phyloP scores from a whole-genome alignment of 106 monocot species.

The Dendrobium huoshanense region DNA sequence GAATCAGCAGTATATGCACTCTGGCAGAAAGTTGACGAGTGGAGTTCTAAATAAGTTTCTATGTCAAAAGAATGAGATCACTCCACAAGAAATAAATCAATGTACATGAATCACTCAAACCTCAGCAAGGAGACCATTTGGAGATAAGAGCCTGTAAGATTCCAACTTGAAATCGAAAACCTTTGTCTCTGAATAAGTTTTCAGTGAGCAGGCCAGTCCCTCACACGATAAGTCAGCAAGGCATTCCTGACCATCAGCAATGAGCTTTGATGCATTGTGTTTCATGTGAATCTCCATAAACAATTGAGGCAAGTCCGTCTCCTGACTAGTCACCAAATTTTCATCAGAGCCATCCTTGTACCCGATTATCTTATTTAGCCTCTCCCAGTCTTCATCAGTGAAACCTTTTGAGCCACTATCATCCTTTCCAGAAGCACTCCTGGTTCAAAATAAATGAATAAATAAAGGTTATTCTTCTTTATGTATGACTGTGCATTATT shows the following conservation, averaged over 20 bases:
- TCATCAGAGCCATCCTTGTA: slow-evolving; percentile 80
- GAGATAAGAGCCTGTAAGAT: slow-evolving; percentile 81
- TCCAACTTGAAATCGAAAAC: slow-evolving; percentile 79
- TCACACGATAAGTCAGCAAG: slow-evolving; percentile 97
- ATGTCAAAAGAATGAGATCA: neutral
- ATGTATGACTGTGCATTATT: neutral
- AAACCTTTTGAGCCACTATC: slow-evolving; percentile 52
- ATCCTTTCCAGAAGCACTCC: slow-evolving; percentile 56
- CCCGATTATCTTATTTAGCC: slow-evolving; percentile 79
- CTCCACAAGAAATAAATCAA: neutral
- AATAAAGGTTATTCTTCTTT: neutral
- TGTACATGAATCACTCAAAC: slow-evolving; percentile 24
- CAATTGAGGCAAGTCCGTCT: slow-evolving; percentile 52
- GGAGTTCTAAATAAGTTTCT: neutral
- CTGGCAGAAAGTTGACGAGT: slow-evolving; percentile 26
- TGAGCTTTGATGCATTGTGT: slow-evolving; percentile 89
- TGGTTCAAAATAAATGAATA: slow-evolving; percentile 16
- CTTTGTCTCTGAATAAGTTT: slow-evolving; percentile 75
- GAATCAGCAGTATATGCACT: slow-evolving; percentile 83
- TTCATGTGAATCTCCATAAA: slow-evolving; percentile 85
- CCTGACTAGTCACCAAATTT: slow-evolving; percentile 28
- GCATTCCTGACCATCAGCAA: slow-evolving; percentile 29
- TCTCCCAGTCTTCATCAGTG: slow-evolving; percentile 81
- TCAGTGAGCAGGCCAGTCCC: slow-evolving; percentile 61
- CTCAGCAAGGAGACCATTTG: slow-evolving; percentile 92